Percentiles rank a stretch among this genome's conserved stretches.
Conservation (phyloP, 495 filamentous ascomycete genomes). For the Pyrenula massariospora region DNA sequence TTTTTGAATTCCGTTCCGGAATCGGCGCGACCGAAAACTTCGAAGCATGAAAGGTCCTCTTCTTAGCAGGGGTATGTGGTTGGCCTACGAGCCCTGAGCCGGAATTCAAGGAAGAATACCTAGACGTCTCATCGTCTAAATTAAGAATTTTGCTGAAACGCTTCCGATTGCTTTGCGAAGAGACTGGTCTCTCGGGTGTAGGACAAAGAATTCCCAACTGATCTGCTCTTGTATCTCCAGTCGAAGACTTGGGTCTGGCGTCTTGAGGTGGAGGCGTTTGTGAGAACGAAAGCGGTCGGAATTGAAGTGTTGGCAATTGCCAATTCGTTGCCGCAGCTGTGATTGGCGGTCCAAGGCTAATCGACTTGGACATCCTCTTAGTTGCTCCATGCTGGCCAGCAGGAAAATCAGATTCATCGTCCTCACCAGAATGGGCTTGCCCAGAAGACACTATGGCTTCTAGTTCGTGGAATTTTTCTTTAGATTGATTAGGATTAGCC, state of each 20-base stretch:
- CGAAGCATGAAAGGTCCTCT: neutral
- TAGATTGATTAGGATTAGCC: neutral
- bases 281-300: neutral
- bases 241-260: neutral
- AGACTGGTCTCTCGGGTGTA: slow-evolving; percentile 13
- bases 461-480: neutral
- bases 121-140: slow-evolving; percentile 6
- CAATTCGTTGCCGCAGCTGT: neutral
- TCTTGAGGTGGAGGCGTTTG: neutral
- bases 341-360: neutral
- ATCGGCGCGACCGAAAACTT: neutral
- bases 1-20: neutral
- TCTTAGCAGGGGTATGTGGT: neutral
- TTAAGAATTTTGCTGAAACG: slow-evolving; percentile 15
- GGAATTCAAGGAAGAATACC: neutral
- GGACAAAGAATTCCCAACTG: slow-evolving; percentile 10
- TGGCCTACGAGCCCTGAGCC: neutral
- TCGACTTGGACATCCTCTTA: neutral
- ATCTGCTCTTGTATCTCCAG: slow-evolving; percentile 1
- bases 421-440: neutral
- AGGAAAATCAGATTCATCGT: neutral
- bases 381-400: neutral
- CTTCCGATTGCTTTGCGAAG: slow-evolving; percentile 7
- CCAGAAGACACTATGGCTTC: neutral
- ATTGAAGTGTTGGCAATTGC: neutral